These are phyloP conservation scores for Luffa acutangula DNA, from an alignment of 306 rosid species.

Conservation along the genomic window DNA sequence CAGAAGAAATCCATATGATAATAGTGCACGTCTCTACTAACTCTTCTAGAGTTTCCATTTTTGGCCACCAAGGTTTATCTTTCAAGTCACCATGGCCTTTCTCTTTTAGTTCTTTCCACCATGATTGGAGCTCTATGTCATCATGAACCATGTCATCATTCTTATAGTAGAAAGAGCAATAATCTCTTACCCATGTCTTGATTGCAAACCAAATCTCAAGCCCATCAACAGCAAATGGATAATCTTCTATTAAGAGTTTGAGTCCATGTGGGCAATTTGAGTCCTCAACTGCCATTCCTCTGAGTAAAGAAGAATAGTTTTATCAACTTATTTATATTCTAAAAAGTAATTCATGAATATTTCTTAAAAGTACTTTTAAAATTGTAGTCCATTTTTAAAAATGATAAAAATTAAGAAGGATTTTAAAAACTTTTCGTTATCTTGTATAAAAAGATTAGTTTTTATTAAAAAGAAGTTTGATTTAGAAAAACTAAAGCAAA, in stretches of 20 bases:
- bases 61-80: slow-evolving; percentile 70
- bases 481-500: no score
- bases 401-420: no score
- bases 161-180: slow-evolving; percentile 43
- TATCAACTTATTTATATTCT: neutral
- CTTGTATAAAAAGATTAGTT: no score
- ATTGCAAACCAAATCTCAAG: slow-evolving; percentile 59
- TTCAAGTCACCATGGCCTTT: slow-evolving; percentile 61
- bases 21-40: slow-evolving; percentile 43
- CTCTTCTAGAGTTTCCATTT: slow-evolving; percentile 39
- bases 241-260: slow-evolving; percentile 52
- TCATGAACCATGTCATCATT: slow-evolving; percentile 24
- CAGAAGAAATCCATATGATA: slow-evolving; percentile 60
- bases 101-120: slow-evolving; percentile 71
- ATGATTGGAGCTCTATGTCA: slow-evolving; percentile 44
- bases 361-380: no score
- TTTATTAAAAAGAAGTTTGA: no score
- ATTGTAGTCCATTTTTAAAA: no score
- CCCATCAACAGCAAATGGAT: slow-evolving; percentile 78
- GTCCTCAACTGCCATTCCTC: slow-evolving; percentile 66
- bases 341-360: no score
- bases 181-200: slow-evolving; percentile 52
- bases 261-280: slow-evolving; percentile 40
- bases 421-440: no score
- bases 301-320: slow-evolving; percentile 16